These are phyloP conservation scores for Xylariaceae sp. DNA, from an alignment of 2,329 filamentous ascomycete genomes.

Conservation along the genomic window DNA sequence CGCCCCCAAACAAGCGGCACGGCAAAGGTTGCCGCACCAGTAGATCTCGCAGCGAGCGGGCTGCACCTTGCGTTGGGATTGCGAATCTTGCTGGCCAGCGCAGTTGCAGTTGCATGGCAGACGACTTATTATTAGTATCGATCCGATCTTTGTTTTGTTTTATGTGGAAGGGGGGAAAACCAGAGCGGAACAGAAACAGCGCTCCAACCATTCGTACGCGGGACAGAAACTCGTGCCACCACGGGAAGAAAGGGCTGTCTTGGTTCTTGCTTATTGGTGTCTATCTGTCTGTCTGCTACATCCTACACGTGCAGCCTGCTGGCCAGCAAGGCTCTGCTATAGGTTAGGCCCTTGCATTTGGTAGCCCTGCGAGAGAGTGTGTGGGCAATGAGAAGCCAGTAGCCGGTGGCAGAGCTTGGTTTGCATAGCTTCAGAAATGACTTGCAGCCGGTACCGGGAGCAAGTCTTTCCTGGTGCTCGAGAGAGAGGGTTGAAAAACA, in stretches of 20 bases:
- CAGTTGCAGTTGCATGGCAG: constrained; percentile 15
- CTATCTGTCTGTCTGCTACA: too few relatives aligned
- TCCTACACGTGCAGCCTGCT: too few relatives aligned
- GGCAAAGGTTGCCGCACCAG: constrained; percentile 20
- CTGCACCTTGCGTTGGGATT: constrained; percentile 10
- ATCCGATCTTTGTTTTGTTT: neutral
- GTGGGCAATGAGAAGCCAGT: too few relatives aligned
- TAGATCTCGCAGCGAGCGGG: constrained; percentile 12
- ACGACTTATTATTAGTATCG: constrained; percentile 24
- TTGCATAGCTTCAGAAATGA: constrained; percentile 9
- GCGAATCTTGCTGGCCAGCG: constrained; percentile 19
- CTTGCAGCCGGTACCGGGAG: neutral
- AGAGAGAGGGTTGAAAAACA: neutral
- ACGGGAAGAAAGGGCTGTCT: too few relatives aligned
- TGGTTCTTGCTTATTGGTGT: too few relatives aligned
- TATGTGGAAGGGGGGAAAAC: too few relatives aligned
- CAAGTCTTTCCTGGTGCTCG: neutral
- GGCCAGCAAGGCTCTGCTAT: too few relatives aligned
- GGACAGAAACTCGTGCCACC: too few relatives aligned
- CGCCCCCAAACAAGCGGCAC: constrained; percentile 15
- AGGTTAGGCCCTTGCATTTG: too few relatives aligned
- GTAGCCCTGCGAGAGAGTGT: too few relatives aligned
- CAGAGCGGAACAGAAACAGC: too few relatives aligned
- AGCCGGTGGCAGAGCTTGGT: neutral
- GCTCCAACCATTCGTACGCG: too few relatives aligned